Conservation (phyloP, 164 flowering plant genomes). For the Nymphaea colorata region DNA sequence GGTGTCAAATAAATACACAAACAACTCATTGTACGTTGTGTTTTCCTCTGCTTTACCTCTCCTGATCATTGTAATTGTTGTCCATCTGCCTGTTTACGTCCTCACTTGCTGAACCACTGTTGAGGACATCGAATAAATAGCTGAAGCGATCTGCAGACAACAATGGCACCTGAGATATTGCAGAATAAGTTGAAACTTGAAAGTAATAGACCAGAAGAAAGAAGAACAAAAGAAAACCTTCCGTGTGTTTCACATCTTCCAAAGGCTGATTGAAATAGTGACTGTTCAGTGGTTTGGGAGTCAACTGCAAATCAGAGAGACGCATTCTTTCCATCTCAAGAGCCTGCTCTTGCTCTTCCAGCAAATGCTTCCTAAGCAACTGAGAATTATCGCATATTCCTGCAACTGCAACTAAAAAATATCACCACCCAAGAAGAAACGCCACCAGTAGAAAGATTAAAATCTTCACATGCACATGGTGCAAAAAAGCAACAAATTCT, state of each 20-base stretch:
- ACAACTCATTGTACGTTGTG: neutral
- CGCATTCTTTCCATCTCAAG: conserved; percentile 42
- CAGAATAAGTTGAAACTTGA: neutral
- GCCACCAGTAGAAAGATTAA: neutral
- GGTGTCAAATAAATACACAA: neutral
- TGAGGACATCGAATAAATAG: conserved; percentile 29
- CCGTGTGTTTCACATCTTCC: conserved; percentile 29
- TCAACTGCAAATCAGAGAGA: conserved; percentile 31
- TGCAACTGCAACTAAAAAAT: conserved; percentile 19
- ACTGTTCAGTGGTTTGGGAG: conserved; percentile 19
- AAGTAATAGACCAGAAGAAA: neutral
- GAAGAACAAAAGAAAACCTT: conserved; percentile 19
- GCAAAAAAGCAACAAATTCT: neutral
- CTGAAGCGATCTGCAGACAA: conserved; percentile 21
- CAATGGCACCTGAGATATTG: neutral
- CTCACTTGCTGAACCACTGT: conserved; percentile 24
- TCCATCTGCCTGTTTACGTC: conserved; percentile 21
- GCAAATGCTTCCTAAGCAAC: conserved; percentile 33
- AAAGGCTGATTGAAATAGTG: conserved; percentile 30
- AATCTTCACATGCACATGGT: neutral
- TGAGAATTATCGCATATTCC: conserved; percentile 35
- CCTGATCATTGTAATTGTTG: conserved; percentile 29
- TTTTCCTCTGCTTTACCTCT: conserved; percentile 24
- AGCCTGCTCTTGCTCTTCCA: conserved; percentile 55
- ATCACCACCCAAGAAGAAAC: neutral